Conservation (phyloP, 768 basidiomycete genomes). For the Mycena maculata region DNA sequence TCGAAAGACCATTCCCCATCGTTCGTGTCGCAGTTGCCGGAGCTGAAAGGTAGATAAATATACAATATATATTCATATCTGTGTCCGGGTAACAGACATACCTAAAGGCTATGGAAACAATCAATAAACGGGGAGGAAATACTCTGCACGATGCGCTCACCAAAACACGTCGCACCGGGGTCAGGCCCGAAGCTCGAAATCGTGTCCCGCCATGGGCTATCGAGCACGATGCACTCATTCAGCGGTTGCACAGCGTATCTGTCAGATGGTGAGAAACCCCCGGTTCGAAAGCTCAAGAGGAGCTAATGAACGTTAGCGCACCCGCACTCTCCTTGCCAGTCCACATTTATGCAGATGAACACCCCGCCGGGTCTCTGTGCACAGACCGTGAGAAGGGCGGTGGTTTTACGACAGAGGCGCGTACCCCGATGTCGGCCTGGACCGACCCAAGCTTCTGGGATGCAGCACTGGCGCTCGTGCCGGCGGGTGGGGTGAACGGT, state of each 20-base stretch:
- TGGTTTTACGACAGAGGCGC: not conserved
- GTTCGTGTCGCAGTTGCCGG: constrained; percentile 28
- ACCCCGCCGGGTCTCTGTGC: constrained; percentile 30
- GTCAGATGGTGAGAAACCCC: no score
- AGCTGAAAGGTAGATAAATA: no score
- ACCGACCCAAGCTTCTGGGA: constrained; percentile 2
- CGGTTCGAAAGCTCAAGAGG: no score
- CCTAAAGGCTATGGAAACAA: constrained; percentile 12
- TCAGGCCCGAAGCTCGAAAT: constrained; percentile 26
- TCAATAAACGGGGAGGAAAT: not conserved
- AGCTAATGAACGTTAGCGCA: constrained; percentile 9
- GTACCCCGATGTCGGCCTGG: constrained; percentile 19
- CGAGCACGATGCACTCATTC: constrained; percentile 20
- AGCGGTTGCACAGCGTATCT: constrained; percentile 18
- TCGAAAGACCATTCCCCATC: constrained; percentile 33
- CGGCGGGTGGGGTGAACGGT: constrained; percentile 24
- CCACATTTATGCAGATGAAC: constrained; percentile 28
- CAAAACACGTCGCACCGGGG: constrained; percentile 24
- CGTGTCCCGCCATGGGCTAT: constrained; percentile 6
- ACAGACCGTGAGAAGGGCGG: not conserved
- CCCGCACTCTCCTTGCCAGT: constrained; percentile 32
- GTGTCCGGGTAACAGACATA: not conserved
- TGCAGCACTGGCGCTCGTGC: not conserved
- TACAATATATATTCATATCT: no score
- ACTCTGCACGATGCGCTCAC: not conserved